These are phyloP conservation scores for Sporodiniella umbellata DNA, from an alignment of 371 early-diverging fungal genomes.

Conservation along the genomic window DNA sequence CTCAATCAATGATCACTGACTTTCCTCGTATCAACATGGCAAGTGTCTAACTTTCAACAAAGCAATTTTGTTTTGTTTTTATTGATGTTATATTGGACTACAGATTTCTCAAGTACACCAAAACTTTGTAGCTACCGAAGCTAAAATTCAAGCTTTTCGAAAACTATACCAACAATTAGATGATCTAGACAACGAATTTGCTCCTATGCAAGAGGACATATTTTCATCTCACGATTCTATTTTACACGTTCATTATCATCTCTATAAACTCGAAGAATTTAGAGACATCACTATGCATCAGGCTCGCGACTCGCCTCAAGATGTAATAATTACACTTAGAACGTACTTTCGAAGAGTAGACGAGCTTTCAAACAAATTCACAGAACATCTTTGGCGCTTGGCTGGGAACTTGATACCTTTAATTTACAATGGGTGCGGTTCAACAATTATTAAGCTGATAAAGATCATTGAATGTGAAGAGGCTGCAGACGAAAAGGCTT, in stretches of 20 bases:
- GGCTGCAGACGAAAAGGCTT: slow-evolving; percentile 74
- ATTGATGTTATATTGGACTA: neutral
- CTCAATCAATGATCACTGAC: slow-evolving; percentile 81
- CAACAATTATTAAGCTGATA: slow-evolving; percentile 77
- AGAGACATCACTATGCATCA: slow-evolving; percentile 79
- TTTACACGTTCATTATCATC: slow-evolving; percentile 81
- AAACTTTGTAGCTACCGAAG: slow-evolving; percentile 88
- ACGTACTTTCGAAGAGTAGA: slow-evolving; percentile 84
- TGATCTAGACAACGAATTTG: slow-evolving; percentile 66
- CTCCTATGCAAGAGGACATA: slow-evolving; percentile 64
- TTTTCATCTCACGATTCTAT: slow-evolving; percentile 71
- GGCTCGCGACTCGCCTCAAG: slow-evolving; percentile 69
- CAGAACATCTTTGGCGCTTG: slow-evolving; percentile 80
- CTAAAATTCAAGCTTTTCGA: slow-evolving; percentile 81
- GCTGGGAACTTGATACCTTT: slow-evolving; percentile 76
- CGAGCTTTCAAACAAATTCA: slow-evolving; percentile 75
- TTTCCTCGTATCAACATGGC: slow-evolving; percentile 87
- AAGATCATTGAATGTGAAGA: slow-evolving; percentile 94
- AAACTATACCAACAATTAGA: slow-evolving; percentile 79
- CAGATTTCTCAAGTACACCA: slow-evolving; percentile 88
- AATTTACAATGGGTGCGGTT: slow-evolving; percentile 62
- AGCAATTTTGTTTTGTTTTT: neutral
- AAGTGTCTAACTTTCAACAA: neutral
- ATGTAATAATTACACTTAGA: slow-evolving; percentile 77
- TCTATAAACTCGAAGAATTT: slow-evolving; percentile 86